Conservation (phyloP, 352 stramenopile genomes). For the Pythium inflatum region DNA sequence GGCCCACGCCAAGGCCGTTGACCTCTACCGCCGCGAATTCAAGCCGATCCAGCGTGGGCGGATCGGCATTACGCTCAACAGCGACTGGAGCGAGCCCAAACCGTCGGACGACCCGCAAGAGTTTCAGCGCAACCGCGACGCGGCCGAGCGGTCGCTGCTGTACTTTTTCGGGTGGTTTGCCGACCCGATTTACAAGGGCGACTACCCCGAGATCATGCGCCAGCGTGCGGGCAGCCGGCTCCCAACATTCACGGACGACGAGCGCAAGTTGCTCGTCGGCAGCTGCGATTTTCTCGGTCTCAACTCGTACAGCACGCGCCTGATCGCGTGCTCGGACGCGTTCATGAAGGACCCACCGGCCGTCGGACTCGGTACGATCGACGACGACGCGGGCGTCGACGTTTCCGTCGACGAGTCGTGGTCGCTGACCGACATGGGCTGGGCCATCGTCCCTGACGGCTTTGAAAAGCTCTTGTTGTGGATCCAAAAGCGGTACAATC, state of each 20-base stretch:
- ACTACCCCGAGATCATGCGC: slow-evolving; percentile 94
- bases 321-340: slow-evolving; percentile 45
- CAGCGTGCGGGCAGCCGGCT: slow-evolving; percentile 80
- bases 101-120: slow-evolving; percentile 48
- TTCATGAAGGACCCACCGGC: slow-evolving; percentile 45
- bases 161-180: slow-evolving; percentile 93
- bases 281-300: slow-evolving; percentile 94
- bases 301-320: slow-evolving; percentile 92
- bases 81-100: slow-evolving; percentile 87
- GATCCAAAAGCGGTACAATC: slow-evolving; percentile 84
- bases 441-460: slow-evolving; percentile 78
- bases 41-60: slow-evolving; percentile 48
- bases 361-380: slow-evolving; percentile 16
- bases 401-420: slow-evolving; percentile 42
- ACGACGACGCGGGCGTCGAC: slow-evolving; percentile 49
- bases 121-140: slow-evolving; percentile 62
- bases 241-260: slow-evolving; percentile 86
- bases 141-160: slow-evolving; percentile 77
- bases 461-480: slow-evolving; percentile 90
- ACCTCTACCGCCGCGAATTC: slow-evolving; percentile 69
- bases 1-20: slow-evolving; percentile 82
- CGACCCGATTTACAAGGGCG: slow-evolving; percentile 91
- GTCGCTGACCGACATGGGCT: slow-evolving; percentile 73
- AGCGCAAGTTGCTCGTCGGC: slow-evolving; percentile 74
- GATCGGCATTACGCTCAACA: slow-evolving; percentile 93